Conservation (phyloP, 1,284 basidiomycete species). For the Pterula multifida region DNA sequence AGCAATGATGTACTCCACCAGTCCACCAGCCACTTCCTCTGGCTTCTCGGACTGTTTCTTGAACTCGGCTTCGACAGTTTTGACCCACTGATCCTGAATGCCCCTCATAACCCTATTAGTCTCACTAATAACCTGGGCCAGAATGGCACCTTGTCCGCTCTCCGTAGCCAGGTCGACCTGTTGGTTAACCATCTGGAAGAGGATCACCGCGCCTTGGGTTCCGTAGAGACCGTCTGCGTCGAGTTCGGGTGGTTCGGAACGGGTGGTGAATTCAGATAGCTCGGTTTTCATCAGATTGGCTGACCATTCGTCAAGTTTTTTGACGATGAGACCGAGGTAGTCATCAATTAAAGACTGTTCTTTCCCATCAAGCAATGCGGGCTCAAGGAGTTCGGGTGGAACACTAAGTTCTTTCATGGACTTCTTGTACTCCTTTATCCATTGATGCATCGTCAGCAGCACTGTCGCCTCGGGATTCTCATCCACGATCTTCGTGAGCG, state of each 20-base stretch:
- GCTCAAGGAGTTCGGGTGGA: slow-evolving; percentile 71
- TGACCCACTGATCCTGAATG: slow-evolving; percentile 86
- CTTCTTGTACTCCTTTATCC: slow-evolving; percentile 91
- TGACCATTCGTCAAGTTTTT: slow-evolving; percentile 97
- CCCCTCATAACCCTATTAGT: slow-evolving; percentile 82
- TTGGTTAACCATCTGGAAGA: slow-evolving; percentile 98
- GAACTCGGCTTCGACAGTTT: slow-evolving; percentile 75
- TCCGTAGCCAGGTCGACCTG: slow-evolving; percentile 93
- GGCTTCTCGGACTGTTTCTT: slow-evolving; percentile 83
- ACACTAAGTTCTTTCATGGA: slow-evolving; percentile 92
- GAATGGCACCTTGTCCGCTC: slow-evolving; percentile 89
- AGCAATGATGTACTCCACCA: slow-evolving; percentile 95
- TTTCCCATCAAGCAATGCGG: slow-evolving; percentile 86
- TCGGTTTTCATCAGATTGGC: slow-evolving; percentile 91
- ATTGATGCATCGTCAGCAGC: slow-evolving; percentile 79
- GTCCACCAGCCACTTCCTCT: slow-evolving; percentile 78
- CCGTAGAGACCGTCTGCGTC: slow-evolving; percentile 87
- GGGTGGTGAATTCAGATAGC: slow-evolving; percentile 71
- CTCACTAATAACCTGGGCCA: slow-evolving; percentile 86
- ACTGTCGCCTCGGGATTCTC: slow-evolving; percentile 80
- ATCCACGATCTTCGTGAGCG: slow-evolving; percentile 61
- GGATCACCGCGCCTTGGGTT: slow-evolving; percentile 85
- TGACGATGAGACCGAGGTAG: slow-evolving; percentile 87
- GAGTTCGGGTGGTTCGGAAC: slow-evolving; percentile 80
- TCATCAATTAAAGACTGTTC: slow-evolving; percentile 92